Evolutionary conservation across 2,329 filamentous ascomycete genomes (phyloP), one percentile per base, ranked within the genome.

Genomic region (Teratosphaeria epicoccoides): DNA sequence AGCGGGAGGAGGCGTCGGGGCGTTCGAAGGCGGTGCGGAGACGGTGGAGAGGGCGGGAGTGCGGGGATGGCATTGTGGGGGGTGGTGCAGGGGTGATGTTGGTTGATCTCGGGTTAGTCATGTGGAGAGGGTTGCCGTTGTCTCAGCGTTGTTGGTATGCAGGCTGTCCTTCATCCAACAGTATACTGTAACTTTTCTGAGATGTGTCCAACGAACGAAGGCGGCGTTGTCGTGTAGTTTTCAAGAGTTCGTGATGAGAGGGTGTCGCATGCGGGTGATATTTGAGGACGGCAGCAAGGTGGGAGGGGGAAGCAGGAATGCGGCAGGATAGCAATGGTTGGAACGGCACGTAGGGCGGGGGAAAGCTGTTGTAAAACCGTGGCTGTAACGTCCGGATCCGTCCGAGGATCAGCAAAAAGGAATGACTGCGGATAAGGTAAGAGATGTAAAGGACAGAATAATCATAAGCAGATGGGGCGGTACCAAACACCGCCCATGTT

Each of bases 11-110:
- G 2, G 33, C 33, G 33, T 40, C 33, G 26, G 54, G 46, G 24
- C 53, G 49, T 3, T 49, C 50, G 46, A 65, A 61, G 11, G 56
- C 59, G 17, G 64, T 64, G 33, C 56, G 49, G n/a, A 65, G 60
- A 17, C 57, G 55, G 44, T 57, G 57, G 49, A 57, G 49, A 2
- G 54, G 28, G 28, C 43, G 52, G 33, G 51, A 48, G 17, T 53
- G 49, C 40, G 43, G 28, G 43, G 51, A 55, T 25, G 57, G 45
- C 56, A 60, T 58, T 24, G 22, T 55, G 20, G 25, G 25, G 33
- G 17, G 23, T 50, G 24, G 20, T 17, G 44, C 10, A 11, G 20
- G 20, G 14, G 22, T 46, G 44, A 28, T 24, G 33, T 17, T 40
- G 14, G 14, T n/a, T n/a, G n/a, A n/a, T n/a, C n/a, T n/a, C n/a